phyloP scores from a whole-genome alignment of 768 basidiomycete species.

The Leccinum variicolor region DNA sequence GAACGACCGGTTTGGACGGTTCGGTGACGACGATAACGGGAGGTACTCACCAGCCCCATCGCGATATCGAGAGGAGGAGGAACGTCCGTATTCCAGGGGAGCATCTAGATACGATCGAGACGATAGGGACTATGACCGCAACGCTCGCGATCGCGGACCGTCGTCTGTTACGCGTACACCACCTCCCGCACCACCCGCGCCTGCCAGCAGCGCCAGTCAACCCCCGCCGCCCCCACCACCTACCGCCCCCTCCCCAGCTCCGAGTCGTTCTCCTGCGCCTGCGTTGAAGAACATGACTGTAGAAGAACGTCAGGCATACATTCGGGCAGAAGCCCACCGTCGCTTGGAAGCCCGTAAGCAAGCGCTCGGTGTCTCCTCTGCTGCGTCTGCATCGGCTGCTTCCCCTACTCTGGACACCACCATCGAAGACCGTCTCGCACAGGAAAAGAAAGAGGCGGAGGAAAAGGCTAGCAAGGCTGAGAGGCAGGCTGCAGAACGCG shows the following conservation, averaged over 20 bases:
- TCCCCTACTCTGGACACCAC: constrained; percentile 64
- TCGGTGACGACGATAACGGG: constrained; percentile 43
- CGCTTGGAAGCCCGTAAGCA: constrained; percentile 83
- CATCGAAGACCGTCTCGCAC: constrained; percentile 80
- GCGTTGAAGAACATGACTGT: constrained; percentile 75
- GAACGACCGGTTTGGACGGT: constrained; percentile 78
- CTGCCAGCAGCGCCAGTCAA: constrained; percentile 37
- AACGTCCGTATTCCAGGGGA: constrained; percentile 54
- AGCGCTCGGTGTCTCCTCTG: constrained; percentile 69
- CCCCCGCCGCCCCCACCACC: constrained; percentile 30
- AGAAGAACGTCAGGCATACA: constrained; percentile 76
- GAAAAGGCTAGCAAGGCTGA: constrained; percentile 79
- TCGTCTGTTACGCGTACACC: constrained; percentile 42
- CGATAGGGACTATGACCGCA: constrained; percentile 36
- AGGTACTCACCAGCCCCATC: constrained; percentile 31
- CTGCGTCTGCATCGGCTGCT: constrained; percentile 32
- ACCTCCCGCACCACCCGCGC: constrained; percentile 44
- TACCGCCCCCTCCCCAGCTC: constrained; percentile 35
- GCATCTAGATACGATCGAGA: constrained; percentile 33
- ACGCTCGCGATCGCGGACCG: constrained; percentile 35
- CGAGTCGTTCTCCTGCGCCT: constrained; percentile 56
- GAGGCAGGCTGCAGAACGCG: constrained; percentile 75
- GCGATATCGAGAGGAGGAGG: constrained; percentile 41
- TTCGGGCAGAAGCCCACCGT: constrained; percentile 75
- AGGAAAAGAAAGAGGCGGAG: constrained; percentile 90